Percentiles rank a stretch among this genome's conserved stretches.
Evolutionary conservation across 2,329 filamentous ascomycete species (phyloP).

Genomic region (Bimuria novae-zelandiae): DNA sequence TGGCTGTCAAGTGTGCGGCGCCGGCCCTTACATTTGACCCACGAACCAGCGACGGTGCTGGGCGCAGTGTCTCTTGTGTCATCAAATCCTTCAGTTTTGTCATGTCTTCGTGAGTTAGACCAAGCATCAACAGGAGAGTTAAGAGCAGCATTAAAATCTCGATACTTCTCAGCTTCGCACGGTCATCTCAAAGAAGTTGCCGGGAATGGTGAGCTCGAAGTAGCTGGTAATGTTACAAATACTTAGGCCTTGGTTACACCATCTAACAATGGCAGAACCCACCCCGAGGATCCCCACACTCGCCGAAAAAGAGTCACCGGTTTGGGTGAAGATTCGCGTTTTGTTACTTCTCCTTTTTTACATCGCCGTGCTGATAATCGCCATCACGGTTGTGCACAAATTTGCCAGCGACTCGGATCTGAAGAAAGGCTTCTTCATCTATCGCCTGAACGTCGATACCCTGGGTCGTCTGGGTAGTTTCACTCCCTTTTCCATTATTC

Average conservation of each 20-base stretch:
- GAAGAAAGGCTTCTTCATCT: conserved; percentile 16
- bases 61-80: conserved; percentile 11
- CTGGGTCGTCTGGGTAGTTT: conserved; percentile 13
- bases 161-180: conserved; percentile 1
- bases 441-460: conserved; percentile 10
- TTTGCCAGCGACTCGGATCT: conserved; percentile 12
- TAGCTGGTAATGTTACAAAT: neutral
- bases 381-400: conserved; percentile 11
- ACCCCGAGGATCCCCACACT: neutral
- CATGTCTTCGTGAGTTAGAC: conserved; percentile 4
- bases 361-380: conserved; percentile 7
- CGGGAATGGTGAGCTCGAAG: neutral
- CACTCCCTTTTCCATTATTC: conserved; percentile 23
- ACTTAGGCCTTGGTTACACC: neutral
- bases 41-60: conserved; percentile 16
- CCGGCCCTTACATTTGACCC: conserved; percentile 14
- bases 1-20: conserved; percentile 5
- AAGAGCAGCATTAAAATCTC: neutral
- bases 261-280: neutral
- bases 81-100: conserved; percentile 3
- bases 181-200: conserved; percentile 4
- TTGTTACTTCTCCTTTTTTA: conserved; percentile 2
- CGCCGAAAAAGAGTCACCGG: conserved; percentile 4
- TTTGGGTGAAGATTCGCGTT: conserved; percentile 10
- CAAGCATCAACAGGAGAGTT: conserved; percentile 6